A percentile compares a stretch with the other conserved stretches of the same genome.
phyloP scores from a whole-genome alignment of 202 grass and related monocot genomes.

The Schoenoplectus tabernaemontani region DNA sequence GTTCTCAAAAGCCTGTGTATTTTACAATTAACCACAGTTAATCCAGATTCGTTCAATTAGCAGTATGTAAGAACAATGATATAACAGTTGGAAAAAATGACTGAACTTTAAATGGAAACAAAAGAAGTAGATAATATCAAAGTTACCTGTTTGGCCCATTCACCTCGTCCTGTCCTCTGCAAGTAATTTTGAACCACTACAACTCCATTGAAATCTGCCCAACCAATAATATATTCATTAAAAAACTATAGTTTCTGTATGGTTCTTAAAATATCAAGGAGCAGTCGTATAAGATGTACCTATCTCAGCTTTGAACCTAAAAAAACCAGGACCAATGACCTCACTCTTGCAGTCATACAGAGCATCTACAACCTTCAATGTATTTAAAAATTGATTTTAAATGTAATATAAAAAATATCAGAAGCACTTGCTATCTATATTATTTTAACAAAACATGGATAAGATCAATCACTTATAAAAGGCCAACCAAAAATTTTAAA shows the following conservation, averaged over 20 bases:
- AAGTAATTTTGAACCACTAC: conserved; percentile 97
- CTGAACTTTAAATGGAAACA: conserved; percentile 5
- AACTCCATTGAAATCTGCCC: conserved; percentile 95
- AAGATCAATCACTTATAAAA: neutral
- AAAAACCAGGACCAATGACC: conserved; percentile 98
- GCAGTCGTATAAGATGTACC: conserved; percentile 38
- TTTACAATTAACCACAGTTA: neutral
- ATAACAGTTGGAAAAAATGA: neutral
- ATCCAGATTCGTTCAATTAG: neutral
- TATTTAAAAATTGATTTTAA: conserved; percentile 18
- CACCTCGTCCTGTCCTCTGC: conserved; percentile 84
- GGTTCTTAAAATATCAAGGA: neutral
- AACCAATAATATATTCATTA: conserved; percentile 20
- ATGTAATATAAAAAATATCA: neutral
- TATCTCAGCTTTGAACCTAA: conserved; percentile 99
- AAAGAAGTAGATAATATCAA: no score
- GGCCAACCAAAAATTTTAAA: no score
- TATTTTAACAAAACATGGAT: neutral
- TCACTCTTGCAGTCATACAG: conserved; percentile 99
- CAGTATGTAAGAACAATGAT: neutral
- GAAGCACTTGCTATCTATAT: neutral
- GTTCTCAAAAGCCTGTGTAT: neutral
- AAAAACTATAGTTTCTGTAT: conserved; percentile 19
- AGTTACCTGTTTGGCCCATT: conserved; percentile 87
- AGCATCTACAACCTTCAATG: conserved; percentile 86